phyloP scores from a whole-genome alignment of 148 eudicot species.

The Amaranthus palmeri region DNA sequence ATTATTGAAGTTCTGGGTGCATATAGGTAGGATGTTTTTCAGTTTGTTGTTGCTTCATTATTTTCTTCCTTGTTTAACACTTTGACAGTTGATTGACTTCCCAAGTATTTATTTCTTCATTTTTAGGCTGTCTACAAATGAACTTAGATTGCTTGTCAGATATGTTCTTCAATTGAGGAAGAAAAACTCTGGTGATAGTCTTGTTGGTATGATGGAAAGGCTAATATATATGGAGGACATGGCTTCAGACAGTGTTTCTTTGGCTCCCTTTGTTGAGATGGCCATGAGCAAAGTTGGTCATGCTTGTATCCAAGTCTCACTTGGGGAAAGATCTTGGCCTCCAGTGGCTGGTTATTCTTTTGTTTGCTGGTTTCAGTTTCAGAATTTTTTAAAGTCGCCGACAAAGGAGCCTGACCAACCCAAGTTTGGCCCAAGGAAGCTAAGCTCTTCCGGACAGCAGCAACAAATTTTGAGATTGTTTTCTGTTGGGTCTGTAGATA shows the following conservation, averaged over 20 bases:
- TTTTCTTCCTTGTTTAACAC: not conserved
- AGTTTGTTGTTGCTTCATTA: slow-evolving; percentile 9
- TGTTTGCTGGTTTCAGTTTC: slow-evolving; percentile 96
- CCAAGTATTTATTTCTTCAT: not conserved
- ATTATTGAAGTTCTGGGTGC: slow-evolving; percentile 94
- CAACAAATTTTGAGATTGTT: slow-evolving; percentile 70
- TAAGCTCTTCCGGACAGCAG: slow-evolving; percentile 38
- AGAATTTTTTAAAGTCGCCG: slow-evolving; percentile 60
- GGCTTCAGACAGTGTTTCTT: slow-evolving; percentile 66
- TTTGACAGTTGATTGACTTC: slow-evolving; percentile 4
- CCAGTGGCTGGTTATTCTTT: slow-evolving; percentile 99
- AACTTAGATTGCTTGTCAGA: slow-evolving; percentile 75
- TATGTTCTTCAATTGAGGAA: slow-evolving; percentile 78
- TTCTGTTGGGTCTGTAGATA: slow-evolving; percentile 82
- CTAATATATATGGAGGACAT: slow-evolving; percentile 72
- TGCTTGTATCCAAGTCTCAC: slow-evolving; percentile 88
- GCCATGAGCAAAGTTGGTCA: slow-evolving; percentile 93
- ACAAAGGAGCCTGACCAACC: slow-evolving; percentile 52
- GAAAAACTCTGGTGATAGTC: slow-evolving; percentile 56
- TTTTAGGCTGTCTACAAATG: slow-evolving; percentile 72
- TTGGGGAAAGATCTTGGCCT: slow-evolving; percentile 99
- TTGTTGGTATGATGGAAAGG: slow-evolving; percentile 90
- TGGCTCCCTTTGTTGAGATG: slow-evolving; percentile 95
- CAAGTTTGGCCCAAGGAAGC: slow-evolving; percentile 46
- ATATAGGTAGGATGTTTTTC: slow-evolving; percentile 52